phyloP scores from a whole-genome alignment of 1,284 basidiomycete species.

The Leccinum pachyderme region DNA sequence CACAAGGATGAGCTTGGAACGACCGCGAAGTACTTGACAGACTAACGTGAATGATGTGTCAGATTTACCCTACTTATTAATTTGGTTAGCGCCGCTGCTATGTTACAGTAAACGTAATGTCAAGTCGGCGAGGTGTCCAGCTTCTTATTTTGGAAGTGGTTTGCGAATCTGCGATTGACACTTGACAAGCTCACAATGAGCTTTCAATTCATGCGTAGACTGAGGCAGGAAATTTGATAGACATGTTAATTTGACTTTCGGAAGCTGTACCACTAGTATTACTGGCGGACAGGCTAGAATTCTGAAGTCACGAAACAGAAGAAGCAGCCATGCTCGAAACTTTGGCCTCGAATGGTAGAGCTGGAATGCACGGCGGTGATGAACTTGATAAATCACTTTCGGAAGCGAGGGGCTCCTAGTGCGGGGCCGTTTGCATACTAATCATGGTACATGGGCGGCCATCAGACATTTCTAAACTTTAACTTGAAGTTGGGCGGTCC shows the following conservation, averaged over 20 bases:
- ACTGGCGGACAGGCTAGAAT: background rate
- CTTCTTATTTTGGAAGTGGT: background rate
- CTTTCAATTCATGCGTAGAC: background rate
- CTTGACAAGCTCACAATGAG: too few species aligned
- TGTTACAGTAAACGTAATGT: background rate
- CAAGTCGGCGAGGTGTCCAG: background rate
- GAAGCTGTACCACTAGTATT: background rate
- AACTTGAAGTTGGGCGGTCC: background rate
- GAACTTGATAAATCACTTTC: background rate
- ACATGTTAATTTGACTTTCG: background rate
- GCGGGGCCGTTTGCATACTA: background rate
- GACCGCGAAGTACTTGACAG: too few species aligned
- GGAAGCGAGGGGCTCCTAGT: slow-evolving; percentile 11
- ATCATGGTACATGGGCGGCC: background rate
- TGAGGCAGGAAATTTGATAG: background rate
- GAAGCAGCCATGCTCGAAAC: background rate
- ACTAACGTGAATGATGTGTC: background rate
- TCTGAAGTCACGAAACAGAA: background rate
- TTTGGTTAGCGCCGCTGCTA: background rate
- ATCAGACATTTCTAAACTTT: background rate
- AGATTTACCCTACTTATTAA: background rate
- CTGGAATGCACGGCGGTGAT: background rate
- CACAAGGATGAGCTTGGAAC: background rate
- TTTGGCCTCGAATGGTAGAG: background rate
- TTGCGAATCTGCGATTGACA: too few species aligned